Evolutionary conservation across 257 asterid species (phyloP).

Genomic region (Solanum virginianum): DNA sequence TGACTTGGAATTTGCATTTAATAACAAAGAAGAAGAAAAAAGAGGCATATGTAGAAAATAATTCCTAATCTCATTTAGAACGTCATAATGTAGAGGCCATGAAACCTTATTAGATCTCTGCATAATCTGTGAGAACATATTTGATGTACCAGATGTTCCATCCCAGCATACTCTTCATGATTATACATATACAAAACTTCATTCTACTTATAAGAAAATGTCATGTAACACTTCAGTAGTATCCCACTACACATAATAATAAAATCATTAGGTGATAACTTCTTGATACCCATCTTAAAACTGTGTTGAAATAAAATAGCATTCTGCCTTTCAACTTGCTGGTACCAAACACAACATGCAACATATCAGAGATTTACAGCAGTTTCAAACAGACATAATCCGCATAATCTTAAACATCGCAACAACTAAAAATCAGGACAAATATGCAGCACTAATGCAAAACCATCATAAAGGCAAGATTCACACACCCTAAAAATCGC

Average conservation of each 20-base stretch:
- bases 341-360: neutral
- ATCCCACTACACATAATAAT: neutral
- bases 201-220: neutral
- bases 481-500: neutral
- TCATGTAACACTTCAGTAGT: neutral
- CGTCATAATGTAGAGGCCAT: neutral
- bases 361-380: neutral
- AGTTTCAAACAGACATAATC: neutral
- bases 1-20: neutral
- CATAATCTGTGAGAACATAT: neutral
- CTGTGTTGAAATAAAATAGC: neutral
- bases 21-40: neutral
- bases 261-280: neutral
- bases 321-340: neutral
- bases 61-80: neutral
- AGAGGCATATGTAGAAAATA: neutral
- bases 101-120: neutral
- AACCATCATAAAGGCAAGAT: neutral
- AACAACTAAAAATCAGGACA: neutral
- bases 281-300: neutral
- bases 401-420: neutral
- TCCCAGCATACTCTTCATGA: neutral
- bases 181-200: neutral
- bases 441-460: neutral
- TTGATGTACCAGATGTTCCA: neutral